Evolutionary conservation across 768 basidiomycete genomes (phyloP).

Genomic region (Tylopilus felleus): DNA sequence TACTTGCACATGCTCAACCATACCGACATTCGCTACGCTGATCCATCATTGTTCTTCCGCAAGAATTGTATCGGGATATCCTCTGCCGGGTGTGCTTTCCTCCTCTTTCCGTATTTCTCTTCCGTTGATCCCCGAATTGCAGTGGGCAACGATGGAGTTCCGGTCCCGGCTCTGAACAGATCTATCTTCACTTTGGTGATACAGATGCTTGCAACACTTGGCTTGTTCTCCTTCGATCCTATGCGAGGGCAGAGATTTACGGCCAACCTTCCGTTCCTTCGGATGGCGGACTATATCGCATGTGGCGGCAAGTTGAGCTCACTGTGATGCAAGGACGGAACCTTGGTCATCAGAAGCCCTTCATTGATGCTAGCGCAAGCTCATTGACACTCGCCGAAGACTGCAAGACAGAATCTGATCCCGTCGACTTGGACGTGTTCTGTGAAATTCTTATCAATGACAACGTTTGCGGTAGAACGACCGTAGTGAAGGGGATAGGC

Average conservation of each 20-base stretch:
- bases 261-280: constrained; percentile 51
- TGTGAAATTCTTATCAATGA: constrained; percentile 78
- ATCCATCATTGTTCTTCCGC: constrained; percentile 72
- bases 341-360: constrained; percentile 51
- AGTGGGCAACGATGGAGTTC: constrained; percentile 64
- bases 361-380: constrained; percentile 26
- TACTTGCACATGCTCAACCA: constrained; percentile 70
- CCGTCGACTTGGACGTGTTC: constrained; percentile 64
- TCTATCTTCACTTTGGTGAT: constrained; percentile 72
- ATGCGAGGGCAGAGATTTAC: constrained; percentile 77
- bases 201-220: constrained; percentile 66
- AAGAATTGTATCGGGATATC: constrained; percentile 75
- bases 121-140: constrained; percentile 5
- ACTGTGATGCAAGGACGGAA: constrained; percentile 72
- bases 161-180: constrained; percentile 50
- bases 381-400: constrained; percentile 31
- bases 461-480: constrained; percentile 68
- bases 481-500: constrained; percentile 62
- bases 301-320: constrained; percentile 82
- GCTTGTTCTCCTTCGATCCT: constrained; percentile 77
- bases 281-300: constrained; percentile 77
- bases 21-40: constrained; percentile 75
- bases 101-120: constrained; percentile 1
- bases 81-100: constrained; percentile 48
- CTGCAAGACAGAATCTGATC: constrained; percentile 42